These are phyloP conservation scores for Crotalaria pallida DNA, from an alignment of 306 rosid species.

Conservation along the genomic window DNA sequence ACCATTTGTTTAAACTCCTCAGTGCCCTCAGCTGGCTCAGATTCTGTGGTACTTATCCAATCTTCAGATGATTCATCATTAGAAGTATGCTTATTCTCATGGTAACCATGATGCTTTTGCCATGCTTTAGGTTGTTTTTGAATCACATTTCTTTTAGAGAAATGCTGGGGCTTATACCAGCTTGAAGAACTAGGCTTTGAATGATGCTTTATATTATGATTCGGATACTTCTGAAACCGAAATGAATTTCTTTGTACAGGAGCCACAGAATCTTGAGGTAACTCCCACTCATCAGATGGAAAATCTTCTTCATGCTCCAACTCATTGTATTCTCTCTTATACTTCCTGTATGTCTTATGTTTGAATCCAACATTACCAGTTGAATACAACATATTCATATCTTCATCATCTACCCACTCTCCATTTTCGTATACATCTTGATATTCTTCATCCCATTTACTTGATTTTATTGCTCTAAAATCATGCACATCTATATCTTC, in stretches of 20 bases:
- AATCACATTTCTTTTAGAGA: conserved; percentile 45
- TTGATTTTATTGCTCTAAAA: conserved; percentile 37
- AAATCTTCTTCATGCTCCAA: conserved; percentile 36
- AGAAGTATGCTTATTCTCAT: conserved; percentile 37
- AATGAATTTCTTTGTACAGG: conserved; percentile 33
- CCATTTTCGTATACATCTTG: conserved; percentile 50
- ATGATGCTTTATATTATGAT: conserved; percentile 46
- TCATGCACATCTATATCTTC: conserved; percentile 35
- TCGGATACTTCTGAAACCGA: conserved; percentile 38
- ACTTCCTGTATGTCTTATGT: conserved; percentile 38
- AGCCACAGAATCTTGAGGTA: conserved; percentile 37
- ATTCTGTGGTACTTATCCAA: conserved; percentile 39
- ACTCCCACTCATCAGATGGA: conserved; percentile 45
- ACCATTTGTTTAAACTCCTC: conserved; percentile 75
- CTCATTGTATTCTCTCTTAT: conserved; percentile 37
- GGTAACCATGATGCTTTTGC: conserved; percentile 55
- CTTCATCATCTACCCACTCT: conserved; percentile 62
- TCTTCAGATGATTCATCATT: conserved; percentile 58
- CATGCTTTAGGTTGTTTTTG: conserved; percentile 56
- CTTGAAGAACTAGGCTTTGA: conserved; percentile 49
- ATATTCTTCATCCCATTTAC: conserved; percentile 48
- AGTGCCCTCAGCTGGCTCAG: conserved; percentile 65
- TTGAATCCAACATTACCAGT: conserved; percentile 42
- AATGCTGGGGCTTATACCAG: conserved; percentile 44
- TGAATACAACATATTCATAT: conserved; percentile 33